Evolutionary conservation across 2,329 filamentous ascomycete genomes (phyloP), one percentile per base, ranked within the genome.

Genomic region (Dothistroma pini): DNA sequence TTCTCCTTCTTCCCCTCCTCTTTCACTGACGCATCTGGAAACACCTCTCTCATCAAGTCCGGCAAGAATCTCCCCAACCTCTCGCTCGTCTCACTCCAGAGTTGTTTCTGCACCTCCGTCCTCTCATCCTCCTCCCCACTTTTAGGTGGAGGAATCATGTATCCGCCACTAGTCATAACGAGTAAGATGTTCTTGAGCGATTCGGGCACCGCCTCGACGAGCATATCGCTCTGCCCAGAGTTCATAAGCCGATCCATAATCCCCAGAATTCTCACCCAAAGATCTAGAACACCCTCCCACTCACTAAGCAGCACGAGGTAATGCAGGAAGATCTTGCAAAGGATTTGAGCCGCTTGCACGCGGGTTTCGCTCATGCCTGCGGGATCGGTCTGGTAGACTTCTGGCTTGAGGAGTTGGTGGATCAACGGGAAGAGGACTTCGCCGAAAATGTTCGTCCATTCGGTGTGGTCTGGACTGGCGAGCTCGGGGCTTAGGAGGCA

Each of bases 161-260:
- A 93, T 38, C 90, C 93, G 55, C 89, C 93, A 73, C 88, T 95
- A 6, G 90, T 87, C 92, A 99, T 96, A 70, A 99, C 95, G 10
- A 99, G 82, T 25, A 97, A 80, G 56, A 97, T 92, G 67, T 99
- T 99, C 78, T 99, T 99, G 60, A 99, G 80, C 66, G 91, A 95
- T 76, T 99, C 95, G 0, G 91, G 90, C 2, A 97, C 92, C 12
- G 95, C 93, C 79, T 99, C 95, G 77, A 96, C 92, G 87, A 96
- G 68, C 63, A 69, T 70, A 44, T 72, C 92, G 25, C 61, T 91
- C 75, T 96, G 92, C 0, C 93, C 93, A 71, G 90, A 95, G 71
- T 97, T 96, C 87, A 97, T 96, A 66, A 99, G 83, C 25, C 95
- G 87, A 75, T 99, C 95, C 85, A 99, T 92, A 57, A 97, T 90